Conservation (phyloP, 169 alveolate species). For the Plasmodium coatneyi region DNA sequence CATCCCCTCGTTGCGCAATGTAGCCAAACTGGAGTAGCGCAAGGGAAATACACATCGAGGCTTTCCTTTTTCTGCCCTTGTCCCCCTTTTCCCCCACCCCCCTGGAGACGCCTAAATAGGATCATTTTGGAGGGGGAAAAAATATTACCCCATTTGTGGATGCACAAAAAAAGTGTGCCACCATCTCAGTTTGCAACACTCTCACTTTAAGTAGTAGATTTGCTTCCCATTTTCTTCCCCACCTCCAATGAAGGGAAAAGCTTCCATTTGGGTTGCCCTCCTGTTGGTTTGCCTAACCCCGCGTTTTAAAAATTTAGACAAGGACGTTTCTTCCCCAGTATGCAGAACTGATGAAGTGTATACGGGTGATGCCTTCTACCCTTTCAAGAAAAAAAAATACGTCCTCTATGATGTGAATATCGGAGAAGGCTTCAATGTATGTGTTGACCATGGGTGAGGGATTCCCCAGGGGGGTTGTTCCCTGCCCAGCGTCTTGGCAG, state of each 20-base stretch:
- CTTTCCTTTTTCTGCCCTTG: not conserved
- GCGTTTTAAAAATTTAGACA: not conserved
- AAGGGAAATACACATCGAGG: not conserved
- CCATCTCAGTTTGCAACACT: not conserved
- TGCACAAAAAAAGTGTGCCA: not conserved
- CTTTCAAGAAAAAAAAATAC: slow-evolving; percentile 47
- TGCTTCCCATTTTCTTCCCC: not conserved
- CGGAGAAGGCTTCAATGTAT: slow-evolving; percentile 80
- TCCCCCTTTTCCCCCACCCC: not conserved
- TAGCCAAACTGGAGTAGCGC: not conserved
- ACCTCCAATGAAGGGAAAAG: not conserved
- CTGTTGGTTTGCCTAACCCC: not conserved
- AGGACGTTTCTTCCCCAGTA: not conserved
- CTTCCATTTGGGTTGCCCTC: not conserved
- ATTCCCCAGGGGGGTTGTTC: not conserved
- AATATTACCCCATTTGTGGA: not conserved
- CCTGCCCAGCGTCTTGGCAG: not conserved
- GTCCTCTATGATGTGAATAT: slow-evolving; percentile 76
- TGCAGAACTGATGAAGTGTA: slow-evolving; percentile 56
- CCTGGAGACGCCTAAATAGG: not conserved
- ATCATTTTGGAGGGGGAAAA: not conserved
- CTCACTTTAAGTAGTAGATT: not conserved
- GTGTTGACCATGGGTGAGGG: not conserved
- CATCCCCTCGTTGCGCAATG: not conserved
- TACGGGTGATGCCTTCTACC: slow-evolving; percentile 29